phyloP scores from a whole-genome alignment of 345 rosid species.

The Crucihimalaya himalaica region DNA sequence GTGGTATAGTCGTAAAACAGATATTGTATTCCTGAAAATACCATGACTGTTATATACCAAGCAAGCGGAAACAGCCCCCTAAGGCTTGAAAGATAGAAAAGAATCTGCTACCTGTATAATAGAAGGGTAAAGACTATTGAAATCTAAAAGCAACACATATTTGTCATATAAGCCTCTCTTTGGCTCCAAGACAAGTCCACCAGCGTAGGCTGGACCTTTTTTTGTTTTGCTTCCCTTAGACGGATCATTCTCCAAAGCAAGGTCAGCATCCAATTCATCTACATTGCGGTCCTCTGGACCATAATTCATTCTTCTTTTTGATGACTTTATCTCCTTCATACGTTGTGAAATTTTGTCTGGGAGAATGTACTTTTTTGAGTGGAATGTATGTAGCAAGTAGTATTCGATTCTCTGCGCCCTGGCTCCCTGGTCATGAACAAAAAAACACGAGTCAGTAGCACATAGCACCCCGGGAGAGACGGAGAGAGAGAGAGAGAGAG shows the following conservation, averaged over 20 bases:
- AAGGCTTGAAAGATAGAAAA: conserved; percentile 14
- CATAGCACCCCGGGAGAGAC: not conserved
- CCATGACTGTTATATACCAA: conserved; percentile 15
- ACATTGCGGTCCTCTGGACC: conserved; percentile 48
- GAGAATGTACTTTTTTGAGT: conserved; percentile 83
- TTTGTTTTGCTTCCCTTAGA: conserved; percentile 58
- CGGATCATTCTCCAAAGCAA: conserved; percentile 49
- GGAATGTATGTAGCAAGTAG: conserved; percentile 89
- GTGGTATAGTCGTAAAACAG: conserved; percentile 94
- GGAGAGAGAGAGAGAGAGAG: conserved; percentile 15
- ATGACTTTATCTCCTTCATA: conserved; percentile 54
- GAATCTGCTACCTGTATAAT: conserved; percentile 80
- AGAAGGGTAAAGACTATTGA: conserved; percentile 98
- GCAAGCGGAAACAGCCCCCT: conserved; percentile 23
- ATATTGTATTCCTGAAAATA: conserved; percentile 88
- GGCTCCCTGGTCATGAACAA: conserved; percentile 70
- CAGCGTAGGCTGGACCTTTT: conserved; percentile 92
- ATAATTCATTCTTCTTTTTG: conserved; percentile 57
- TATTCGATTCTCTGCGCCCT: conserved; percentile 97
- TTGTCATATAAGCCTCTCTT: conserved; percentile 95
- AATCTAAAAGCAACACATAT: conserved; percentile 90
- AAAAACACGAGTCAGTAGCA: conserved; percentile 15
- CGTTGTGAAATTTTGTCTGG: conserved; percentile 78
- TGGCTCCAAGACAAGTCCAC: conserved; percentile 98
- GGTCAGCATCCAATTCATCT: conserved; percentile 55